Base-by-base conservation (phyloP, 192 early-diverging fungal species). In the Podila epicladia region DNA sequence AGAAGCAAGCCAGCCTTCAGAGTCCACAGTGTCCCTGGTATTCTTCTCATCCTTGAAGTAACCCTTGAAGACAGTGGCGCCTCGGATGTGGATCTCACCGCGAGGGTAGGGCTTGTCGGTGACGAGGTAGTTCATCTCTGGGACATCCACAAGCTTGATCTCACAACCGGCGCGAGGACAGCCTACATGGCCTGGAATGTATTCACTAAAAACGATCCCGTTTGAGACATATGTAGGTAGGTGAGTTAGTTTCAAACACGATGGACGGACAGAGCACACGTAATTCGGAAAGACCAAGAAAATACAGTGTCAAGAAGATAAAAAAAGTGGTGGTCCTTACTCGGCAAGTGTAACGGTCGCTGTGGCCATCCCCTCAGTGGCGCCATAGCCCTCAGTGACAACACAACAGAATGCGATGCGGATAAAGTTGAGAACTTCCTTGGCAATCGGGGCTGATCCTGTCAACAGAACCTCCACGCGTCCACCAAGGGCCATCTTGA, bases 51-150 rank as follows among this genome's bases (percentile, higher is more conserved):
- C 91, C 86, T 96, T 95, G 82, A 88, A 96, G 83, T 98, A 98
- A 1, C 94, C 95, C 64, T 76, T 82, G 73, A 96, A 94, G 58
- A 91, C 86, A 48, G 79, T 85, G 17, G 80, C 70, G 15, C 97
- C 96, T 61, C 94, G 92, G 50, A 95, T 64, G 82, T 90, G 94
- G 71, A 99, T 89, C 85, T 99, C 97, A 64, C 97, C 97, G 37
- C 96, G 90, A n/a, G 96, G 92, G 73, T 70, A 86, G 28, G 93
- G 93, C 78, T 86, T 84, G 76, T 95, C 93, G 15, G 85, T 91
- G 7, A 92, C 80, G 9, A 76, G 70, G 74, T 98, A 98, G 73
- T 91, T 90, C 94, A 97, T 94, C 48, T 93, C 93, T 9, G 96
- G 95, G 0, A 98, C 91, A 76, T 97, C 96, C 7, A 89, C 86